Evolutionary conservation across 2,329 filamentous ascomycete genomes (phyloP).

Genomic region (Epichloe baconii): DNA sequence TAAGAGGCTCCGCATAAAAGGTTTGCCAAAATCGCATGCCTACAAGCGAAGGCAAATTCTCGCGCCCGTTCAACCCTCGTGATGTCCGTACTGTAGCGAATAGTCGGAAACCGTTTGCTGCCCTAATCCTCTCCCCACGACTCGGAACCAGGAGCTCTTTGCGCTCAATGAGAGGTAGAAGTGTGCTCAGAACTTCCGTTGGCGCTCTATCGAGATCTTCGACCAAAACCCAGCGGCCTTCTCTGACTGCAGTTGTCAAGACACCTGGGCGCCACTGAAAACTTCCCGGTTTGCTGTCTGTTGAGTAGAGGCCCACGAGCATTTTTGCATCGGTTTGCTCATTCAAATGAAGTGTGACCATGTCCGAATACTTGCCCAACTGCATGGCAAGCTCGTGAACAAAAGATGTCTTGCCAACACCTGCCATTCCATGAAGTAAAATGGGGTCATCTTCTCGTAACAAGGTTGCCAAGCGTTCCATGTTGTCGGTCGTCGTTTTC

Average conservation of each 20-base stretch:
- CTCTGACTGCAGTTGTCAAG: conserved; percentile 80
- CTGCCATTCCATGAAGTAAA: conserved; percentile 68
- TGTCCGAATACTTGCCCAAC: conserved; percentile 63
- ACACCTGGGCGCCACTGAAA: conserved; percentile 91
- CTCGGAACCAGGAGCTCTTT: conserved; percentile 85
- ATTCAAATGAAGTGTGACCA: conserved; percentile 93
- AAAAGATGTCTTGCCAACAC: conserved; percentile 81
- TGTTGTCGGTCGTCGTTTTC: conserved; percentile 57
- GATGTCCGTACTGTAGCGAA: conserved; percentile 82
- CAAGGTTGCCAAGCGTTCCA: conserved; percentile 53
- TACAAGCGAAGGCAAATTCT: conserved; percentile 60
- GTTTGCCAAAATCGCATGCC: conserved; percentile 78
- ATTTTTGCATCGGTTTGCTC: conserved; percentile 98
- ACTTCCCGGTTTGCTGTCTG: conserved; percentile 72
- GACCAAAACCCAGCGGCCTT: conserved; percentile 93
- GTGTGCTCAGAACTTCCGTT: conserved; percentile 84
- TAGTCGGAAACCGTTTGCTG: conserved; percentile 74
- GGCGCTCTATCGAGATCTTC: conserved; percentile 94
- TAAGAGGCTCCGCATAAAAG: conserved; percentile 55
- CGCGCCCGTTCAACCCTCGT: conserved; percentile 51
- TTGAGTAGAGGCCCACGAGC: conserved; percentile 87
- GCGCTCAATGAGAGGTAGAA: conserved; percentile 83
- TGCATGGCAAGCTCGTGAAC: conserved; percentile 70
- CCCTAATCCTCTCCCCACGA: conserved; percentile 72
- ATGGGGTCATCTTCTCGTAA: conserved; percentile 59